Conservation (phyloP, 2,329 filamentous ascomycete genomes). For the Microdochium paspali region DNA sequence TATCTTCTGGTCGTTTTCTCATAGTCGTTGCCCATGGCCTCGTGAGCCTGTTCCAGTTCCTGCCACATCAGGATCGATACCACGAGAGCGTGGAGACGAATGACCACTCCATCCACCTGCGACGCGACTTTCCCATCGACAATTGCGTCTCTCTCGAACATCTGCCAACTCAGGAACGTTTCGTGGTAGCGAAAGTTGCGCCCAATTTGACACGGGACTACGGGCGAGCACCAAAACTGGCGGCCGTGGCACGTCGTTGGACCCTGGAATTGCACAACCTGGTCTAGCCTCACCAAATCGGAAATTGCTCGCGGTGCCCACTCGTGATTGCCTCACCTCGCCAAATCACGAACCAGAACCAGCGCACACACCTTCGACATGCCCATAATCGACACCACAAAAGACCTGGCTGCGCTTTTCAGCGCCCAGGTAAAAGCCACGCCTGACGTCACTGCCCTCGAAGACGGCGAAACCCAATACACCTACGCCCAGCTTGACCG, state of each 20-base stretch:
- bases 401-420: conserved; percentile 67
- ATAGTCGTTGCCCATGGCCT: no score
- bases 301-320: neutral
- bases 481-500: conserved; percentile 66
- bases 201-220: no score
- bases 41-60: no score
- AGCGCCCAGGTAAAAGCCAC: conserved; percentile 57
- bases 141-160: no score
- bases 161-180: no score
- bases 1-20: neutral
- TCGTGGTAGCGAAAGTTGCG: no score
- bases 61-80: no score
- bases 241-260: no score
- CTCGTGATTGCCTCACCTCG: neutral
- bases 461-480: conserved; percentile 57
- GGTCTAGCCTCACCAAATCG: neutral
- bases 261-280: neutral
- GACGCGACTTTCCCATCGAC: no score
- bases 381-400: conserved; percentile 59
- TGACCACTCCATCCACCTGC: no score
- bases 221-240: no score
- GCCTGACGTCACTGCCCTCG: conserved; percentile 60
- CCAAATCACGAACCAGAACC: neutral
- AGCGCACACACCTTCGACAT: conserved; percentile 30
- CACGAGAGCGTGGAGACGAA: no score